Conservation (phyloP, 306 rosid species). For the Clitoria ternatea region DNA sequence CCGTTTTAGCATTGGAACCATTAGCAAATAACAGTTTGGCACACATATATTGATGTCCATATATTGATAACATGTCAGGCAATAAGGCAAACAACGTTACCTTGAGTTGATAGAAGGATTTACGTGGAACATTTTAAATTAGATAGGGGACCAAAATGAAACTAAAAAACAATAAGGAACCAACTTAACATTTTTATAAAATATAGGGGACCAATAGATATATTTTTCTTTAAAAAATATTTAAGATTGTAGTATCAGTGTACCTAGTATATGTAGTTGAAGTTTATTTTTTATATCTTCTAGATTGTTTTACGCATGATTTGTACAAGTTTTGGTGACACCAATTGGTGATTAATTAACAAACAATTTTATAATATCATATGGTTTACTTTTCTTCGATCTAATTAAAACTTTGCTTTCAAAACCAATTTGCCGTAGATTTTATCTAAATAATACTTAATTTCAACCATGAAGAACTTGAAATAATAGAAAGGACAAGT, state of each 20-base stretch:
- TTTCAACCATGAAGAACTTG: neutral
- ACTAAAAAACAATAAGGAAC: too few relatives aligned
- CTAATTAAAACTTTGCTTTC: constrained; percentile 1
- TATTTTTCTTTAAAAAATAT: too few relatives aligned
- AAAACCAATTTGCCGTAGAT: neutral
- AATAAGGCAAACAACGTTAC: too few relatives aligned
- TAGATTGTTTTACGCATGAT: constrained; percentile 7
- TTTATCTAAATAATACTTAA: neutral
- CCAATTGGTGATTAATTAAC: neutral
- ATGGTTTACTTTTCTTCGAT: neutral
- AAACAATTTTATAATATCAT: neutral
- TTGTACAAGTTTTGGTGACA: neutral
- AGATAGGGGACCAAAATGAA: too few relatives aligned
- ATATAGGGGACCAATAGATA: too few relatives aligned
- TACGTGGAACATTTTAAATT: too few relatives aligned
- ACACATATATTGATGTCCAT: too few relatives aligned
- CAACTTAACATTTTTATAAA: too few relatives aligned
- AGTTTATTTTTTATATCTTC: constrained; percentile 1
- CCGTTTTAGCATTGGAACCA: too few relatives aligned
- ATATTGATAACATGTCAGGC: too few relatives aligned
- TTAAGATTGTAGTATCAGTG: neutral
- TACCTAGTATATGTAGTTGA: neutral
- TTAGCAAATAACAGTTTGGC: too few relatives aligned
- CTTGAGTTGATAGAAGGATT: too few relatives aligned
- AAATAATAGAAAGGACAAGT: neutral